Base-by-base conservation (phyloP, 2,329 filamentous ascomycete species). In the Tolypocladium cylindrosporum region DNA sequence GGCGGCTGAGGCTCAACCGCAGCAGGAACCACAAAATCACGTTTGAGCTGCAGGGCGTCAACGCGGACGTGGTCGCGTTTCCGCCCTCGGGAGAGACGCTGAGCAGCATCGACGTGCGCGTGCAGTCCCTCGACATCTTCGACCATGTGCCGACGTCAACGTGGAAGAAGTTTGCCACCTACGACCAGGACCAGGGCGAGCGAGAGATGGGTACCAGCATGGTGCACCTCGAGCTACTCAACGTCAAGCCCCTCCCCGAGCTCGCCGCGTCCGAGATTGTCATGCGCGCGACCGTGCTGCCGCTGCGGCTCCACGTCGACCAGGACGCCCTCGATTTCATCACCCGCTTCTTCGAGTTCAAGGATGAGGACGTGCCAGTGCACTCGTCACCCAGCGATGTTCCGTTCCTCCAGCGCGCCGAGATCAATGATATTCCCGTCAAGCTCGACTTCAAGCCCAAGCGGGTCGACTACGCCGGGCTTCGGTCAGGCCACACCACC, bases 281-380 rank as follows among this genome's bases (percentile, higher is more conserved):
- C 8, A 75, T 97, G 19, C 89, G 88, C 66, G 87, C 84, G 16
- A 88, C 85, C 1, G 72, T 99, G 21, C 79, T 97, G 37, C 94
- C 94, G 1, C 76, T 99, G 36, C 85, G 94, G 50, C 79, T 99
- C 1, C 94, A 99, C 69, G 92, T 99, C 40, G 94, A 99, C 67
- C 94, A 99, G 72, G 94, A 99, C 72, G 93, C 94, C 1, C 81
- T 99, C 4, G 94, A 99, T 69, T 99, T 99, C 69, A 90, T 99
- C 68, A 96, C 89, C 1, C 86, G 94, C 2, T 99, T 99, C 77
- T 99, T 99, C 67, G 92, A 96, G 66, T 99, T 99, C 79, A 95
- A 96, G 68, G 91, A 97, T 64, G 89, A 92, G 45, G 75, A 75
- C 1, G 74, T 75, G 10, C 76, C 81, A 0, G 74, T 77, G 5